A percentile compares a stretch with the other conserved stretches of the same genome.
These are phyloP conservation scores for Torulaspora globosa DNA, from an alignment of 1,139 yeast species.

Conservation along the genomic window DNA sequence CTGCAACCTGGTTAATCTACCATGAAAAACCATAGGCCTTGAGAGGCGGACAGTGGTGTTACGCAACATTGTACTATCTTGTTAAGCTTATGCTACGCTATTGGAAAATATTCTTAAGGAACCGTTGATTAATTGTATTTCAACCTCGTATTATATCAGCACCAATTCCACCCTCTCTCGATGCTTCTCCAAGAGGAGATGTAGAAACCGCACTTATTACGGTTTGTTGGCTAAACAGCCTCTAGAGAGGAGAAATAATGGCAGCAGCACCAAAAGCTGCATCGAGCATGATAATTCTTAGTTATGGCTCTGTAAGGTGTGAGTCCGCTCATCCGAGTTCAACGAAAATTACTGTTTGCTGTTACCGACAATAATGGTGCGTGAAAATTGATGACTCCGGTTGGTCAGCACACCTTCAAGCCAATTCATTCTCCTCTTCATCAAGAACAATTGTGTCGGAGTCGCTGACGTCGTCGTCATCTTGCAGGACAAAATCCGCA, in stretches of 20 bases:
- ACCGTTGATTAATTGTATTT: no score
- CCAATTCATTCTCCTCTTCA: slow-evolving; percentile 4
- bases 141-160: neutral
- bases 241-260: no score
- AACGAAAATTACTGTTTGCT: neutral
- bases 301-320: no score
- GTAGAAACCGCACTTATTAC: neutral
- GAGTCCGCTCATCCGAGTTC: neutral
- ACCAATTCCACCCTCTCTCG: neutral
- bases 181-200: neutral
- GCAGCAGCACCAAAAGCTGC: no score
- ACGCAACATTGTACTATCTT: slow-evolving; percentile 3
- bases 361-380: neutral
- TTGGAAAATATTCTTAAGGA: no score
- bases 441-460: slow-evolving; percentile 55
- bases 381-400: neutral
- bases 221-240: neutral
- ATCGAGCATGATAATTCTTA: no score
- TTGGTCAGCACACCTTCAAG: neutral
- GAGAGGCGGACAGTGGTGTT: slow-evolving; percentile 1
- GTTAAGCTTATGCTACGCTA: neutral
- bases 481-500: slow-evolving; percentile 10
- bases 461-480: slow-evolving; percentile 55
- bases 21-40: neutral
- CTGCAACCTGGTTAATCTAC: slow-evolving; percentile 16